Evolutionary conservation across 495 filamentous ascomycete genomes (phyloP).

Genomic region (Daldinia childiae): DNA sequence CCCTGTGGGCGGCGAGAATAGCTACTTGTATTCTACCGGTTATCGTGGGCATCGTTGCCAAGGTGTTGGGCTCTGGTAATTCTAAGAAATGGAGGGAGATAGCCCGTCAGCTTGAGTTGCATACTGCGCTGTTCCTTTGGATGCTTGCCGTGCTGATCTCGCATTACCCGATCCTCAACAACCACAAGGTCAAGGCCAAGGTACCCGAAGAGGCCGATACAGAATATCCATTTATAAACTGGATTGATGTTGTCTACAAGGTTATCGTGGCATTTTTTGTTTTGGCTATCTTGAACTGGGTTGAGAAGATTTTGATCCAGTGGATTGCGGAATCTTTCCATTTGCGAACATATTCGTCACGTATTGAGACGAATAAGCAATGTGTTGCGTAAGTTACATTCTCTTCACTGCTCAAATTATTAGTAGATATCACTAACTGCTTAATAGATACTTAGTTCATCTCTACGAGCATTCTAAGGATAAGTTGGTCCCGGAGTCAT

Average conservation of each 20-base stretch:
- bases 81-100: conserved; percentile 94
- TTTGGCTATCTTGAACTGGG: conserved; percentile 79
- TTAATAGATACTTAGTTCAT: conserved; percentile 70
- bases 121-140: conserved; percentile 91
- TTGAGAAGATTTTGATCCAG: conserved; percentile 94
- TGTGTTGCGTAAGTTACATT: conserved; percentile 67
- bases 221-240: conserved; percentile 59
- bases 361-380: conserved; percentile 93
- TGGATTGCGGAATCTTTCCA: conserved; percentile 96
- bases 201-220: conserved; percentile 43
- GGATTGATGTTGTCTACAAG: conserved; percentile 86
- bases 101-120: conserved; percentile 85
- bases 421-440: conserved; percentile 2
- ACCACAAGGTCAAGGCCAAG: conserved; percentile 68
- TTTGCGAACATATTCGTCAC: conserved; percentile 86
- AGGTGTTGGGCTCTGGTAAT: conserved; percentile 81
- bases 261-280: conserved; percentile 87
- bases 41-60: conserved; percentile 70
- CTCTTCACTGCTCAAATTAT: conserved; percentile 3
- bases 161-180: conserved; percentile 74
- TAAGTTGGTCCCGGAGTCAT: conserved; percentile 76
- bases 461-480: conserved; percentile 83
- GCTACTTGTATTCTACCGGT: conserved; percentile 78
- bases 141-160: conserved; percentile 81
- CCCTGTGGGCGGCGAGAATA: conserved; percentile 85